Conservation (phyloP, 2,329 filamentous ascomycete species). For the Teratosphaeria epicoccoides region DNA sequence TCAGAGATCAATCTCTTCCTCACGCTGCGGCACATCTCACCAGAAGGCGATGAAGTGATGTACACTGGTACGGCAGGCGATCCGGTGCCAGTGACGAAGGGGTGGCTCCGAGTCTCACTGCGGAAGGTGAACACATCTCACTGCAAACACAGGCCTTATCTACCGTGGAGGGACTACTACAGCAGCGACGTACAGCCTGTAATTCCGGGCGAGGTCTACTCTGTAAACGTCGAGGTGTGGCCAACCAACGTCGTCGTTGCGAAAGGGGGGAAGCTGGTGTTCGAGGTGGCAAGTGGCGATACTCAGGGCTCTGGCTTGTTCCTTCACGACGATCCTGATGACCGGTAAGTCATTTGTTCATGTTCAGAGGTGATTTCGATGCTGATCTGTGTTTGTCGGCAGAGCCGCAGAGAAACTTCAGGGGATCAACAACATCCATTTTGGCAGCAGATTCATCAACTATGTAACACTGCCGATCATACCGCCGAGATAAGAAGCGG, state of each 20-base stretch:
- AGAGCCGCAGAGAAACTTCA: slow-evolving; percentile 42
- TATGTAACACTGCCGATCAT: slow-evolving; percentile 46
- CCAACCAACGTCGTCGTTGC: slow-evolving; percentile 50
- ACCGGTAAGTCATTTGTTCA: neutral
- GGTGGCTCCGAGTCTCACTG: slow-evolving; percentile 50
- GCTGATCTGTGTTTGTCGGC: slow-evolving; percentile 17
- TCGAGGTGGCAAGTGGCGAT: slow-evolving; percentile 47
- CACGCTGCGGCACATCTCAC: slow-evolving; percentile 47
- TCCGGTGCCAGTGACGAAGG: slow-evolving; percentile 51
- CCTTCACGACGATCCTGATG: slow-evolving; percentile 6
- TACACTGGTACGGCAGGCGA: slow-evolving; percentile 59
- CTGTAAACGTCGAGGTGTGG: slow-evolving; percentile 54
- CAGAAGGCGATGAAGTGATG: slow-evolving; percentile 46
- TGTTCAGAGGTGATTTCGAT: slow-evolving; percentile 23
- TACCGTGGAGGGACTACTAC: slow-evolving; percentile 50
- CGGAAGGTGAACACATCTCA: slow-evolving; percentile 44
- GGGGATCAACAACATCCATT: slow-evolving; percentile 44
- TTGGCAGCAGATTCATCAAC: slow-evolving; percentile 39
- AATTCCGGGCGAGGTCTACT: slow-evolving; percentile 45
- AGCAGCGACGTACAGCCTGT: slow-evolving; percentile 47
- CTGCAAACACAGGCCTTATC: slow-evolving; percentile 41
- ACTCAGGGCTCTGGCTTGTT: slow-evolving; percentile 52
- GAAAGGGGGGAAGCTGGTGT: slow-evolving; percentile 42
- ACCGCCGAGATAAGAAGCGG: slow-evolving; percentile 31
- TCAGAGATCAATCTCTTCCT: slow-evolving; percentile 55